Base-by-base conservation (phyloP, 306 rosid species). In the Ceratonia siliqua region DNA sequence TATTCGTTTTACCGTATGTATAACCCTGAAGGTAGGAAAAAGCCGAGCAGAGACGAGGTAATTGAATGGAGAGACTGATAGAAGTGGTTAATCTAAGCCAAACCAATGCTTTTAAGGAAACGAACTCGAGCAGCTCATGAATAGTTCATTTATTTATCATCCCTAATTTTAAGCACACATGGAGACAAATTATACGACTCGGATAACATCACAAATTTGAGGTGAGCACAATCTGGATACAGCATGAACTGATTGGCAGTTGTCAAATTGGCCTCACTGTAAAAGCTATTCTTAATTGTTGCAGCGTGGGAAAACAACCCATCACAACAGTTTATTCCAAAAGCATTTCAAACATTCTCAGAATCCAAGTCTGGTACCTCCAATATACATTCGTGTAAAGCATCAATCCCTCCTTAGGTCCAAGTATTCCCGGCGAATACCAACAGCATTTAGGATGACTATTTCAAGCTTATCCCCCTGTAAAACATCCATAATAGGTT, bases 401-500 rank as follows among this genome's bases (percentile, higher is more conserved):
- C 45, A 57, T 87, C 82, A 93, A 75, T 93, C 98, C 79, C 74
- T 87, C 85, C 98, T 88, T 27, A 93, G 87, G 6, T 91, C 93
- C 92, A 89, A 77, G 84, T 58, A 87, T 22, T 93, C 97, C 0
- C 84, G 82, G 5, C 57, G 88, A 61, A 85, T 78, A 14, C 97
- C 98, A 50, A 70, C 78, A 0, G 89, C 96, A 66, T 91, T 91
- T 59, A 93, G 82, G 79, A 86, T 8, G 8, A 85, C 88, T 43
- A 93, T 81, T 85, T 93, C 97, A 62, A 93, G 81, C 53, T 82
- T 83, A 83, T 93, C 97, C 12, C 98, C 98, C 98, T 93, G 86
- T 62, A 70, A 82, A 66, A 71, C 65, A 73, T 57, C 43, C 72
- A 78, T 14, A 11, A 39, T 22, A 45, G 4, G 56, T 76, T 64